phyloP scores from a whole-genome alignment of 2,329 filamentous ascomycete species.

The Botrytis galanthina region DNA sequence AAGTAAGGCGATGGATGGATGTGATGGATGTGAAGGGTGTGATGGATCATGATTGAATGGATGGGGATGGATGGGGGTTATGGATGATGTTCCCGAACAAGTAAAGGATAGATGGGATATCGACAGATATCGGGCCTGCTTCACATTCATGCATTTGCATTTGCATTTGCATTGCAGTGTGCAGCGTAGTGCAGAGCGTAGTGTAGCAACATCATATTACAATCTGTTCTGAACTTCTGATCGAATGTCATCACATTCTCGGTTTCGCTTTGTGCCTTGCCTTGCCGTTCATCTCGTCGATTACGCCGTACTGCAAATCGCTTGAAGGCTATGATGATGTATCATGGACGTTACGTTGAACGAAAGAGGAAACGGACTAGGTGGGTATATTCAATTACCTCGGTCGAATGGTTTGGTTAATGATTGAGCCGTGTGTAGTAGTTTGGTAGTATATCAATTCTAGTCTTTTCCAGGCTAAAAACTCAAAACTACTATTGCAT shows the following conservation, averaged over 20 bases:
- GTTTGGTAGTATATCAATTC: background rate
- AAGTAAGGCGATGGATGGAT: conserved; percentile 13
- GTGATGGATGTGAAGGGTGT: background rate
- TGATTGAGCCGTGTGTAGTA: background rate
- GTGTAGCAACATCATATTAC: conserved; percentile 8
- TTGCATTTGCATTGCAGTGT: conserved; percentile 10
- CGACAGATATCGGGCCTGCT: conserved; percentile 11
- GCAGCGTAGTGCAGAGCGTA: background rate
- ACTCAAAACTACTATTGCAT: background rate
- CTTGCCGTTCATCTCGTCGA: background rate
- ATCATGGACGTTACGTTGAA: background rate
- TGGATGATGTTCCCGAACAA: background rate
- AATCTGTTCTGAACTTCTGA: background rate
- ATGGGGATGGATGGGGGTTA: conserved; percentile 5
- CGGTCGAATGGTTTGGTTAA: background rate
- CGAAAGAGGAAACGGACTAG: background rate
- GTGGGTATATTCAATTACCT: background rate
- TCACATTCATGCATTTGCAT: conserved; percentile 12
- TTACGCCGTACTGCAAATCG: background rate
- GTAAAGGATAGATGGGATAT: conserved; percentile 9
- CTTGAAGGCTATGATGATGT: background rate
- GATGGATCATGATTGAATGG: background rate
- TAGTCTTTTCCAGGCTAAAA: too few species aligned
- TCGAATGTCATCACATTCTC: conserved; percentile 11
- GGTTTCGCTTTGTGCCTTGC: background rate